Base-by-base conservation (phyloP, 2,329 filamentous ascomycete species). In the Mycocentrospora acerina region DNA sequence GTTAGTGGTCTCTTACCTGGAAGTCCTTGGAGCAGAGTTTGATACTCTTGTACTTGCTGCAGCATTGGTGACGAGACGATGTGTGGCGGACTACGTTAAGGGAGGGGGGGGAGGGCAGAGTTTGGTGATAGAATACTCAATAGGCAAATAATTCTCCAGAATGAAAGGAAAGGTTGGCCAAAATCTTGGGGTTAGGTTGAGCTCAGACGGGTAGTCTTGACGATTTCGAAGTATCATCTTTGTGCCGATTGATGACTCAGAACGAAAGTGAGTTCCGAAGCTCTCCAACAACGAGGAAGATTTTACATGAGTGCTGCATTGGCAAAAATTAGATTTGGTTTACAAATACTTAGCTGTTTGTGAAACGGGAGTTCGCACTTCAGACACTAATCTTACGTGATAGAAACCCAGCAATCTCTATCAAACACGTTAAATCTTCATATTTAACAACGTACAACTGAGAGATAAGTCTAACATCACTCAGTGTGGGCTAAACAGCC, bases 401-500 rank as follows among this genome's bases (percentile, higher is more conserved):
- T n/a, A n/a, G n/a, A n/a, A n/a, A n/a, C n/a, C n/a, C n/a, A n/a
- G n/a, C n/a, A n/a, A n/a, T n/a, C n/a, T n/a, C n/a, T n/a, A n/a
- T n/a, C n/a, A n/a, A n/a, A n/a, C 19, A 22, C 19, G 9, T 22
- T 5, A 5, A 9, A 22, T 22, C 19, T 5, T 22, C 19, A 22
- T 22, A 9, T 22, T 11, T 28, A 5, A 15, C 12, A 4, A 6
- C 11, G 7, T 15, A n/a, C 12, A 28, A 24, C 16, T 7, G 7
- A 22, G 5, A 22, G 5, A 5, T 5, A 5, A 22, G 19, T 22
- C 19, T 9, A 22, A 22, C 7, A 5, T 10, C 19, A 42, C 27
- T 48, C 48, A 61, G 15, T 41, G 47, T 4, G 62, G 59, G 24
- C 47, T 54, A 28, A 62, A 86, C 62, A 74, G 51, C 83, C 84